Percentiles rank a stretch among this genome's conserved stretches.
phyloP scores from a whole-genome alignment of 2,329 filamentous ascomycete species.

The Rhinocladiella mackenziei region DNA sequence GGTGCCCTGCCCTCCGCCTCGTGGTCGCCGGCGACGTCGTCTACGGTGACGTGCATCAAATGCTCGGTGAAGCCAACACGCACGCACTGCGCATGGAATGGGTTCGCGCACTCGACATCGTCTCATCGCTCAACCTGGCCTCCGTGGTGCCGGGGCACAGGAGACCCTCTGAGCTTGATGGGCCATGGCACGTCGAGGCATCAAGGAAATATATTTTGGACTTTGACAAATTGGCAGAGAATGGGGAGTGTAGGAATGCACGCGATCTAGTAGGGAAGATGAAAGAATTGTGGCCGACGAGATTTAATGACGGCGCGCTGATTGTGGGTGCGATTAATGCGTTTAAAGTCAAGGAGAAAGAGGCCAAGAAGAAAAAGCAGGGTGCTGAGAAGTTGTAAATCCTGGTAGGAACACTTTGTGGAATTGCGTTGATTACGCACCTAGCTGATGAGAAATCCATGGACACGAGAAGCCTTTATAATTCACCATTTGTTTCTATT shows the following conservation, averaged over 20 bases:
- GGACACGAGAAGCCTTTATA: too few species aligned
- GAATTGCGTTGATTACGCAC: too few species aligned
- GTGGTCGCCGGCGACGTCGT: constrained; percentile 40
- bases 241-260: constrained; percentile 49
- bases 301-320: too few species aligned
- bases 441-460: too few species aligned
- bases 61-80: constrained; percentile 37
- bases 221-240: constrained; percentile 19
- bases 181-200: constrained; percentile 30
- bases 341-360: too few species aligned
- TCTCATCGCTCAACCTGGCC: constrained; percentile 34
- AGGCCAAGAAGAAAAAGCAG: too few species aligned
- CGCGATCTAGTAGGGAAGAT: too few species aligned
- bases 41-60: constrained; percentile 39
- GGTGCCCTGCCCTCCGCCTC: constrained; percentile 35
- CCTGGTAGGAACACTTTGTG: too few species aligned
- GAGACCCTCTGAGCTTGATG: constrained; percentile 30
- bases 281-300: too few species aligned
- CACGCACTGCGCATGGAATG: constrained; percentile 33
- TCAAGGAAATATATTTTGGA: constrained; percentile 33
- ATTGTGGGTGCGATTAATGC: too few species aligned
- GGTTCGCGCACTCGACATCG: constrained; percentile 34
- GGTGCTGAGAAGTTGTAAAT: too few species aligned
- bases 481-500: too few species aligned
- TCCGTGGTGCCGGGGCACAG: constrained; percentile 36